Conservation (phyloP, 1,284 basidiomycete species). For the Austropuccinia psidii region DNA sequence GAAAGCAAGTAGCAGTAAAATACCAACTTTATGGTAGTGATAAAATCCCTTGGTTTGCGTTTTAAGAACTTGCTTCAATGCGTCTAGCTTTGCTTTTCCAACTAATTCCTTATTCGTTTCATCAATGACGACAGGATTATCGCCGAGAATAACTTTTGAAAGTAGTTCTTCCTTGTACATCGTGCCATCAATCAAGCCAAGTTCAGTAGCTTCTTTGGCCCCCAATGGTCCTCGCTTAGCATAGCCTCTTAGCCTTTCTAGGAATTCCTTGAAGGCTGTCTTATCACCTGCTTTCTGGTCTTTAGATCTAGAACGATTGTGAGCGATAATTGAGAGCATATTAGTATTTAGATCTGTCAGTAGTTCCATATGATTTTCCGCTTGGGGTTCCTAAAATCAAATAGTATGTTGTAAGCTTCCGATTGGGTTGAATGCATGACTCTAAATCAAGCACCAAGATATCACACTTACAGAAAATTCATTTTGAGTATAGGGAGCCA, state of each 20-base stretch:
- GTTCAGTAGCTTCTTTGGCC: slow-evolving; percentile 45
- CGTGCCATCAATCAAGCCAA: slow-evolving; percentile 47
- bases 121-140: slow-evolving; percentile 40
- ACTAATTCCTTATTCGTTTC: slow-evolving; percentile 41
- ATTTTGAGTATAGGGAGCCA: slow-evolving; percentile 43
- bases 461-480: slow-evolving; percentile 39
- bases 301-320: slow-evolving; percentile 41
- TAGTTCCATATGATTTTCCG: slow-evolving; percentile 43
- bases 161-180: slow-evolving; percentile 47
- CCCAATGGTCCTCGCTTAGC: slow-evolving; percentile 48
- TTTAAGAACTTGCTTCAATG: slow-evolving; percentile 26
- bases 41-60: slow-evolving; percentile 41
- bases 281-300: slow-evolving; percentile 40
- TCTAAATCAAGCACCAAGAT: no score
- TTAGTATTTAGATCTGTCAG: slow-evolving; percentile 44
- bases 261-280: slow-evolving; percentile 38
- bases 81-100: slow-evolving; percentile 30
- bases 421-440: no score
- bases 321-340: slow-evolving; percentile 42
- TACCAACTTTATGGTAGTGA: slow-evolving; percentile 41
- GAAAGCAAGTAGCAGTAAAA: not conserved
- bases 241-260: slow-evolving; percentile 44
- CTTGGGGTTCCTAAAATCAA: slow-evolving; percentile 39
- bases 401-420: not conserved
- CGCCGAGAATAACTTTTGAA: slow-evolving; percentile 38